phyloP scores from a whole-genome alignment of 257 asterid species.

The Salvia miltiorrhiza region DNA sequence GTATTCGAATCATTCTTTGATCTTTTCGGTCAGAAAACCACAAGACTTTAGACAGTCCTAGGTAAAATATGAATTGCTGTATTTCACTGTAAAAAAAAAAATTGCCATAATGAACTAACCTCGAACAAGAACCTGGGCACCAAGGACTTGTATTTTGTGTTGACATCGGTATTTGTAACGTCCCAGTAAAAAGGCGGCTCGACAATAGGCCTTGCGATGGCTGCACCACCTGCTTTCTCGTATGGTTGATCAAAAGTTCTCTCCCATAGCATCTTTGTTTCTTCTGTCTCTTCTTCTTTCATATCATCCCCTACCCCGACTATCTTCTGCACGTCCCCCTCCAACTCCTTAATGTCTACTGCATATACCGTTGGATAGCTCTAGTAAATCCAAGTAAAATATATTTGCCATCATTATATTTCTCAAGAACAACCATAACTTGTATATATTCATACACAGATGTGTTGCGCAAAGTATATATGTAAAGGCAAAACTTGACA shows the following conservation, averaged over 20 bases:
- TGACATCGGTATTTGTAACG: constrained; percentile 51
- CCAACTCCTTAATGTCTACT: constrained; percentile 63
- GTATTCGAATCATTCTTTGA: too few relatives aligned
- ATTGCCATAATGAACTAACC: constrained; percentile 54
- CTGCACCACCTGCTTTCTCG: constrained; percentile 75
- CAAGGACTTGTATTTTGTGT: constrained; percentile 68
- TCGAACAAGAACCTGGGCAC: constrained; percentile 76
- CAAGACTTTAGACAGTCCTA: too few relatives aligned
- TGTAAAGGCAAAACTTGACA: background rate
- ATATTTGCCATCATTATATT: constrained; percentile 15
- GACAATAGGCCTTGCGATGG: constrained; percentile 32
- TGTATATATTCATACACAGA: background rate
- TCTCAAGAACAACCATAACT: constrained; percentile 7
- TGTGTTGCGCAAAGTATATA: background rate
- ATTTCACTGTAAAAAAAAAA: too few relatives aligned
- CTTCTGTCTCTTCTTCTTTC: constrained; percentile 43
- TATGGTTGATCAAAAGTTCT: constrained; percentile 70
- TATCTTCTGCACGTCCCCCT: constrained; percentile 50
- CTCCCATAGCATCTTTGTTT: constrained; percentile 73
- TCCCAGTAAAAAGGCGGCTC: constrained; percentile 71
- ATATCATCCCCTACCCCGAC: constrained; percentile 43
- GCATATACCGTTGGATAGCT: constrained; percentile 88
- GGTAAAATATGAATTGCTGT: too few relatives aligned
- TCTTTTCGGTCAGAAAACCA: too few relatives aligned
- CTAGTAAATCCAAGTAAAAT: constrained; percentile 37